phyloP scores from a whole-genome alignment of 306 rosid genomes.

The Medicago ruthenica region DNA sequence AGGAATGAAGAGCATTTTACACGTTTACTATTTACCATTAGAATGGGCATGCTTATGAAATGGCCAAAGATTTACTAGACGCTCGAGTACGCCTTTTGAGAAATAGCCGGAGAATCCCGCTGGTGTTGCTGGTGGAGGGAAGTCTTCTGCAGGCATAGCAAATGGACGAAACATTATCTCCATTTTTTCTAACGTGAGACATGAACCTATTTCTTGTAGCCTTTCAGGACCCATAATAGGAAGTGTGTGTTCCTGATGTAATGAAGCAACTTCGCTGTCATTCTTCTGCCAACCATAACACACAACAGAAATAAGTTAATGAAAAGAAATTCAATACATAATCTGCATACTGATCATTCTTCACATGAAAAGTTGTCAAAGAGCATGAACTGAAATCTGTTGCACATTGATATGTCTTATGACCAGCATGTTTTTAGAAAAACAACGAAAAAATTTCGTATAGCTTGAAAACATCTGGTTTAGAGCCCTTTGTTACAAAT shows the following conservation, averaged over 20 bases:
- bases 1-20: conserved; percentile 4
- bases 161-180: conserved; percentile 85
- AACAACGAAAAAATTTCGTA: not conserved
- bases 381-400: not conserved
- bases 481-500: not conserved
- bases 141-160: conserved; percentile 99
- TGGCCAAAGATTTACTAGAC: conserved; percentile 95
- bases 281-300: conserved; percentile 62
- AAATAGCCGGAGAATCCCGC: conserved; percentile 93
- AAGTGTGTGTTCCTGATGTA: conserved; percentile 94
- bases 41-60: conserved; percentile 76
- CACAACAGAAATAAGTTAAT: conserved; percentile 22
- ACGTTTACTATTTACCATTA: conserved; percentile 65
- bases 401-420: not conserved
- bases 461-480: not conserved
- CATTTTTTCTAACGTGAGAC: conserved; percentile 80
- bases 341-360: conserved; percentile 4
- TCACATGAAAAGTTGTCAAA: conserved; percentile 9
- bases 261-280: conserved; percentile 72
- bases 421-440: not conserved
- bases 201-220: conserved; percentile 91
- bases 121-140: conserved; percentile 88
- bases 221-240: conserved; percentile 99
- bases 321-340: conserved; percentile 14
- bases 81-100: conserved; percentile 88